Conservation (phyloP, 2,329 filamentous ascomycete species). For the Cylindrodendrum hubeiense region DNA sequence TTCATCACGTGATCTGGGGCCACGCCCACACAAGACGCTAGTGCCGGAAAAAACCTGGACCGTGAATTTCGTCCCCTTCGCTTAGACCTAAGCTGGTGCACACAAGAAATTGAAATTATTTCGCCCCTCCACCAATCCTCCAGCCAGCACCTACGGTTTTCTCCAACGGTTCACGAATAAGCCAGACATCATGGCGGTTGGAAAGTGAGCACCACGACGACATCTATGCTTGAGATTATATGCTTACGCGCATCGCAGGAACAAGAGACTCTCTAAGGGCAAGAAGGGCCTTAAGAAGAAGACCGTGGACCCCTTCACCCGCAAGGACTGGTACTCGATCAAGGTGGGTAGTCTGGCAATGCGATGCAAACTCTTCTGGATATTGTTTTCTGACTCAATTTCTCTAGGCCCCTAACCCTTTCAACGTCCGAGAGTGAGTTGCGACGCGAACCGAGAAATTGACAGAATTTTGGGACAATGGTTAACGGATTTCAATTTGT, state of each 20-base stretch:
- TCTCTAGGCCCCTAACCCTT: conserved; percentile 87
- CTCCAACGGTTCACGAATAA: conserved; percentile 58
- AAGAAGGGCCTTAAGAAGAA: conserved; percentile 99
- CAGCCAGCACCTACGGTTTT: conserved; percentile 60
- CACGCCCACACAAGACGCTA: conserved; percentile 31
- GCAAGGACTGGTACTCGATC: conserved; percentile 99
- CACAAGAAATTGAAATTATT: conserved; percentile 57
- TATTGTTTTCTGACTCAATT: conserved; percentile 33
- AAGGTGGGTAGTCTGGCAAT: conserved; percentile 69
- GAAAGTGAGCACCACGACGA: conserved; percentile 62
- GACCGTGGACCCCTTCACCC: conserved; percentile 95
- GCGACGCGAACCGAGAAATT: conserved; percentile 37
- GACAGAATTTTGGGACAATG: conserved; percentile 26
- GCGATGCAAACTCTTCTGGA: neutral
- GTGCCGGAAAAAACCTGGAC: conserved; percentile 46
- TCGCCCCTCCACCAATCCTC: conserved; percentile 56
- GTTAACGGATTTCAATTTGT: conserved; percentile 45
- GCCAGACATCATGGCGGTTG: conserved; percentile 71
- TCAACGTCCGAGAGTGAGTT: conserved; percentile 95
- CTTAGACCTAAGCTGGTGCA: conserved; percentile 55
- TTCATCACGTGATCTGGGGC: conserved; percentile 37
- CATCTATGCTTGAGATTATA: conserved; percentile 7
- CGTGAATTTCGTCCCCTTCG: conserved; percentile 46
- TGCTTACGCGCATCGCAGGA: conserved; percentile 67
- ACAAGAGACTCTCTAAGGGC: conserved; percentile 99